Evolutionary conservation across 306 rosid species (phyloP).

Genomic region (Inga leiocalycina): DNA sequence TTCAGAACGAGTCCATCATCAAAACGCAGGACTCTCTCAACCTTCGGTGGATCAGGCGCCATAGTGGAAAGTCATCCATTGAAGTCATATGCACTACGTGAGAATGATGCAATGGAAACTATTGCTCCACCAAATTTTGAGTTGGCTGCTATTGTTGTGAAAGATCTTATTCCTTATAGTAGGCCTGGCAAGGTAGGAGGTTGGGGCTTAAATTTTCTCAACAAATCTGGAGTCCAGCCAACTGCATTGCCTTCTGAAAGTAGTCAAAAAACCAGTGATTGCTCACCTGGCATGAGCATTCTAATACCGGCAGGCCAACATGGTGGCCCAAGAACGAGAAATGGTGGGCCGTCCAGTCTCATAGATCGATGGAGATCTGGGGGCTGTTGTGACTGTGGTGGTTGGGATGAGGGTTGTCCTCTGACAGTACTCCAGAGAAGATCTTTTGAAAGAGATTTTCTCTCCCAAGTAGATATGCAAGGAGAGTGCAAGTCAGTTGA

Average conservation of each 20-base stretch:
- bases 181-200: conserved; percentile 66
- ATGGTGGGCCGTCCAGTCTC: conserved; percentile 83
- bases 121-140: conserved; percentile 75
- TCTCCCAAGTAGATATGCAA: conserved; percentile 44
- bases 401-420: conserved; percentile 99
- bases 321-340: conserved; percentile 82
- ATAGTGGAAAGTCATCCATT: conserved; percentile 48
- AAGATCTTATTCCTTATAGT: conserved; percentile 59
- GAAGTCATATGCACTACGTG: conserved; percentile 48
- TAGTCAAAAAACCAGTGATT: conserved; percentile 52
- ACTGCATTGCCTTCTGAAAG: conserved; percentile 38
- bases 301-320: conserved; percentile 89
- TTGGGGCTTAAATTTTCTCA: conserved; percentile 95
- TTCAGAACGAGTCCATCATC: conserved; percentile 61
- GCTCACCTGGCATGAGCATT: conserved; percentile 69
- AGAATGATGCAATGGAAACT: conserved; percentile 41
- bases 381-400: conserved; percentile 93
- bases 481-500: conserved; percentile 73
- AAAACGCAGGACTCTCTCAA: conserved; percentile 60
- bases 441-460: conserved; percentile 43
- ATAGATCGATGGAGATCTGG: conserved; percentile 89
- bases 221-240: conserved; percentile 59
- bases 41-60: conserved; percentile 43
- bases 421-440: conserved; percentile 67
- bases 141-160: conserved; percentile 78